Evolutionary conservation across 169 alveolate species (phyloP), one percentile per base, ranked within the genome.

Genomic region (Babesia ovis): DNA sequence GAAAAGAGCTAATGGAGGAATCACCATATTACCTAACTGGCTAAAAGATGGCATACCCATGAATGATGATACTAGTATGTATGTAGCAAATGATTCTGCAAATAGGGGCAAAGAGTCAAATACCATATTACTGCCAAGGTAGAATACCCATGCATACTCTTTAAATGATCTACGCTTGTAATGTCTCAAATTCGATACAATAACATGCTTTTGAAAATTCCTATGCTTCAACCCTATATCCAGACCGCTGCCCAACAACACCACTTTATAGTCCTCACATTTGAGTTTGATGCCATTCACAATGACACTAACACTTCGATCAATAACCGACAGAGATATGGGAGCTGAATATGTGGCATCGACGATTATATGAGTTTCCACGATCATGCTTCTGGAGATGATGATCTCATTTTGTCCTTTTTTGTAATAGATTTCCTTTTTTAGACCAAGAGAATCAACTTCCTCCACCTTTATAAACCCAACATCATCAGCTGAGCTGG

Each of bases 381-480:
- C 31, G 16, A 45, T 22, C 61, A 45, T 50, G 39, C 48, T 50
- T 45, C 74, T 64, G 5, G 11, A 20, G 35, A 64, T 50, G 20
- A 12, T 32, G 2, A 32, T 25, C 16, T 2, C 0, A 0, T 45
- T 45, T 16, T 3, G 20, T 22, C 74, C 25, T 12, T 64, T 4
- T 12, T 29, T 31, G 34, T 12, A 46, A 29, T 64, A 32, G 22
- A 14, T 43, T 34, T 64, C 61, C 12, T 48, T 9, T 25, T 43
- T 37, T 46, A 31, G 4, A 16, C 74, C 74, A 29, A 23, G 3
- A 4, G 2, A 2, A 32, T 64, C 53, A 11, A 31, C 23, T 46
- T 48, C 74, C n/a, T 64, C 62, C 2, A 64, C 1, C 54, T 64
- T 64, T 22, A 32, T 16, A 25, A 64, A 64, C 4, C 18, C 41